Evolutionary conservation across 495 filamentous ascomycete species (phyloP), one percentile per base, ranked within the genome.

Genomic region (Lophiostoma macrostomum): DNA sequence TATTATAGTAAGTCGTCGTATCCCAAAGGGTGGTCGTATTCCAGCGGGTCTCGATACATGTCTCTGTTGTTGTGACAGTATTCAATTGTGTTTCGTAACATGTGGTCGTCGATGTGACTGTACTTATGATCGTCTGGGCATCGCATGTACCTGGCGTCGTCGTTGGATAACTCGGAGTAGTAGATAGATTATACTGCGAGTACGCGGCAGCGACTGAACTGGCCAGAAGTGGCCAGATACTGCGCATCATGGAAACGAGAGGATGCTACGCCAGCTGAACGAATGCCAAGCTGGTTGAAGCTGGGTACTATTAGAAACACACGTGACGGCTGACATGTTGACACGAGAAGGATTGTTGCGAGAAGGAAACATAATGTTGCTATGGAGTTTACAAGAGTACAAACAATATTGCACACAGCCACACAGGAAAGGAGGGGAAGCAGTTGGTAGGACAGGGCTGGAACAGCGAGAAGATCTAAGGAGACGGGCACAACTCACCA

Each of bases 201-300:
- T 40, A n/a, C 4, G 29, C 38, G 2, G 23, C 58, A 1, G 52
- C 23, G 18, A 39, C 28, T 25, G 34, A 40, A 34, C 56, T 39
- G 46, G 52, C 52, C 32, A 56, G 41, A 16, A 61, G 18, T 12
- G 51, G 25, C 47, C 20, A 52, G 37, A 56, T 16, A 32, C 40
- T 38, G 13, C 39, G 52, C 58, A 61, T 61, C 12, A 28, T 61
- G 52, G 22, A 32, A 61, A 45, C 46, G 58, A 51, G 27, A 30
- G 58, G 53, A 36, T 39, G 52, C 58, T 30, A 34, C 19, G 31
- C 52, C 47, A 25, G 39, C 38, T 56, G 40, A 52, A 61, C 50
- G 50, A 61, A 20, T 39, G 52, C 45, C 23, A 48, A 44, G 50
- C 44, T 27, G 39, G 46, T 32, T 27, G 38, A 30, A 31, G 47